Conservation (phyloP, 306 rosid species). For the Glycine soja region DNA sequence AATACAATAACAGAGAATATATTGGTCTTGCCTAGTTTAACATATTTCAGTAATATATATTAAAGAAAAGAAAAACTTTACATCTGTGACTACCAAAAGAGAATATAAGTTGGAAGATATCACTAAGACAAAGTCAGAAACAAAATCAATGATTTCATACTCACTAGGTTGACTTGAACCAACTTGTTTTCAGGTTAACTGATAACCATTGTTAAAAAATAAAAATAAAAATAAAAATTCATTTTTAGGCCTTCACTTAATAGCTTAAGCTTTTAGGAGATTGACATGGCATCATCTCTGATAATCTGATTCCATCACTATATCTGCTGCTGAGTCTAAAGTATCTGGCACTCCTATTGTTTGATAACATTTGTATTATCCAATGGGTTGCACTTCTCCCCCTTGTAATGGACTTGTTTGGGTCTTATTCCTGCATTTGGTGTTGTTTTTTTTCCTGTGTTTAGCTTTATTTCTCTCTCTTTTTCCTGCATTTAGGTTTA, state of each 20-base stretch:
- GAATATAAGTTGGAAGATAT: constrained; percentile 18
- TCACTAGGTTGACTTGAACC: background rate
- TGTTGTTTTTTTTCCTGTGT: background rate
- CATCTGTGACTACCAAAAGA: background rate
- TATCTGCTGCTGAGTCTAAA: background rate
- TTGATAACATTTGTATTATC: background rate
- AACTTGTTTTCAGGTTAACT: background rate
- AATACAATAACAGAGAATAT: constrained; percentile 26
- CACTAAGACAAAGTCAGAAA: constrained; percentile 33
- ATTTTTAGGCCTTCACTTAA: background rate
- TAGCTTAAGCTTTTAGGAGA: background rate
- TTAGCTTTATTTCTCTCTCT: background rate
- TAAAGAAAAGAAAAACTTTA: background rate
- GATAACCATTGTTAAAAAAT: background rate
- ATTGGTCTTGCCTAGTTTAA: background rate
- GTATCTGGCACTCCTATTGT: background rate
- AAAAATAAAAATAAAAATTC: background rate
- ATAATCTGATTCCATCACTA: background rate
- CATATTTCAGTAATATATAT: constrained; percentile 29
- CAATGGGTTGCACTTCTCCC: background rate
- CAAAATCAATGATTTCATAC: constrained; percentile 22
- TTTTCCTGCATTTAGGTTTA: background rate
- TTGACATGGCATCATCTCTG: background rate
- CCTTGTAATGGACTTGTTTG: background rate
- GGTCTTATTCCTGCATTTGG: background rate